These are phyloP conservation scores for Testicularia cyperi DNA, from an alignment of 1,284 basidiomycete species.

Conservation along the genomic window DNA sequence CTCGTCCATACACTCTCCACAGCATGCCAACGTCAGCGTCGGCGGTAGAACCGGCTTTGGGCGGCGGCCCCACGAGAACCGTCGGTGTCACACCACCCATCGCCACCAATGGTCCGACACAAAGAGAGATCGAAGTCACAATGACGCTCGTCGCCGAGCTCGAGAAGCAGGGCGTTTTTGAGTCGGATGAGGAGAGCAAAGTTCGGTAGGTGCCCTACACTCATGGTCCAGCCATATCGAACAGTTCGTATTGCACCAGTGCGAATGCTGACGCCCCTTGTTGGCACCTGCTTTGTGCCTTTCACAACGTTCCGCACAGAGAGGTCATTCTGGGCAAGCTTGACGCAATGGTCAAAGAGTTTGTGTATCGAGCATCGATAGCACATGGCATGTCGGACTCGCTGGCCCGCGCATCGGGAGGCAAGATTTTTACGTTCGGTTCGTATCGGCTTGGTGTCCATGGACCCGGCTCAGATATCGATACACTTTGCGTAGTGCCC, in stretches of 20 bases:
- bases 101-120: constrained; percentile 63
- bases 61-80: constrained; percentile 30
- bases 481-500: constrained; percentile 96
- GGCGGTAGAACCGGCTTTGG: constrained; percentile 34
- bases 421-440: constrained; percentile 98
- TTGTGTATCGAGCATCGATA: constrained; percentile 82
- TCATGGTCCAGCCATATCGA: no score
- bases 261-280: no score
- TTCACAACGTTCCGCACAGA: no score
- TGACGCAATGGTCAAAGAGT: constrained; percentile 86
- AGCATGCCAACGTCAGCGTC: constrained; percentile 33
- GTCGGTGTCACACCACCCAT: constrained; percentile 80
- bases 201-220: constrained; percentile 81
- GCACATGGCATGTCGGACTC: constrained; percentile 80
- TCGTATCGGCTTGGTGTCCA: constrained; percentile 83
- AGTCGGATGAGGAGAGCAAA: constrained; percentile 83
- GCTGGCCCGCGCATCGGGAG: constrained; percentile 81
- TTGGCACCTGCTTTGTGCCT: no score
- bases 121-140: constrained; percentile 66
- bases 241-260: no score
- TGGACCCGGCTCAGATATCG: constrained; percentile 93
- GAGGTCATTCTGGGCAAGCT: constrained; percentile 90
- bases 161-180: constrained; percentile 80
- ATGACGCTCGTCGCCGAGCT: constrained; percentile 84
- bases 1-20: neutral